phyloP scores from a whole-genome alignment of 2,329 filamentous ascomycete species.

The Paraphoma sp. region DNA sequence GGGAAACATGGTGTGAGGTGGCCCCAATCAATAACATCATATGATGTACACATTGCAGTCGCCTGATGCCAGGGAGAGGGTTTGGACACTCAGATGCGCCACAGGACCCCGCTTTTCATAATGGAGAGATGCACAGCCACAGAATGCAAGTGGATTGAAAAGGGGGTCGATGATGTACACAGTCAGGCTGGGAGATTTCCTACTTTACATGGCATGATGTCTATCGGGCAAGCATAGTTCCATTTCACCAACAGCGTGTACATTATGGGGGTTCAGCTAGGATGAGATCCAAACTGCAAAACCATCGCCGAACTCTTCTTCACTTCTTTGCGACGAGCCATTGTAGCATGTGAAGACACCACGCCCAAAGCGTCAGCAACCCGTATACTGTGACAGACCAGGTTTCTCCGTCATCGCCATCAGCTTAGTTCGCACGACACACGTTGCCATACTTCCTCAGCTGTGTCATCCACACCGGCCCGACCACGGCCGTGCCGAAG shows the following conservation, averaged over 20 bases:
- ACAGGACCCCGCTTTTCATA: not conserved
- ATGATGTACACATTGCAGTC: not conserved
- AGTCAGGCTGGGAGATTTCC: too few relatives aligned
- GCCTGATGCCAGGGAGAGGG: not conserved
- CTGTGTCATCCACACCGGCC: constrained; percentile 3
- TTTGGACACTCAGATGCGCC: not conserved
- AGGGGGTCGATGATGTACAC: not conserved
- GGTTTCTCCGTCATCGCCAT: not conserved
- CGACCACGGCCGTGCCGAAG: not conserved
- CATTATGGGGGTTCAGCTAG: too few relatives aligned
- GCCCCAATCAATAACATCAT: not conserved
- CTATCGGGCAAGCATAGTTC: too few relatives aligned
- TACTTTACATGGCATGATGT: too few relatives aligned
- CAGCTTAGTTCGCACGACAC: not conserved
- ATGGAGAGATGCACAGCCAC: not conserved
- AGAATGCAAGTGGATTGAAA: not conserved
- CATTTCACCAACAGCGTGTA: too few relatives aligned
- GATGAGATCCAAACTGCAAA: too few relatives aligned
- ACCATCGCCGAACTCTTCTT: too few relatives aligned
- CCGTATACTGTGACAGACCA: not conserved
- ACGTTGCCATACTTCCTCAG: not conserved
- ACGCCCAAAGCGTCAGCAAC: not conserved
- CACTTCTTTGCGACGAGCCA: not conserved
- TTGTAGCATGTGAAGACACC: not conserved
- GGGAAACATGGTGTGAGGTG: not conserved